Evolutionary conservation across 2,329 filamentous ascomycete species (phyloP).

Genomic region (Trichoderma endophyticum): DNA sequence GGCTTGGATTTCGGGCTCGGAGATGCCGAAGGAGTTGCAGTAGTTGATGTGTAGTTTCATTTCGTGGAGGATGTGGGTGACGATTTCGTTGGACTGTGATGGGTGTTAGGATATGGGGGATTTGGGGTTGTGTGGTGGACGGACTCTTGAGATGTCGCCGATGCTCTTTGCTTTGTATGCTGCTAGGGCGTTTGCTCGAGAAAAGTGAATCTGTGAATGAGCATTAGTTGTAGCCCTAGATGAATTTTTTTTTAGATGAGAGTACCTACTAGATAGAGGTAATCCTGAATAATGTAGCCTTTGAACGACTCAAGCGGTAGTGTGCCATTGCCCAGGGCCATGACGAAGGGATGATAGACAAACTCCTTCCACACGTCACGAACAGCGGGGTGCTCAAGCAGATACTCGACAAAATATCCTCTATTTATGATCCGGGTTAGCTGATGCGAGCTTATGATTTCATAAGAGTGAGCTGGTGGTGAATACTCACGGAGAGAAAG

Average conservation of each 20-base stretch:
- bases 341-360: conserved; percentile 79
- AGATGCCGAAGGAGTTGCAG: conserved; percentile 76
- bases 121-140: conserved; percentile 26
- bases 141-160: conserved; percentile 66
- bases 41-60: conserved; percentile 79
- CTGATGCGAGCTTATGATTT: background rate
- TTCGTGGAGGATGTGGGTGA: conserved; percentile 74
- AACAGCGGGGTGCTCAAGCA: conserved; percentile 74
- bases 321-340: conserved; percentile 69
- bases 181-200: conserved; percentile 78
- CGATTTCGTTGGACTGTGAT: conserved; percentile 51
- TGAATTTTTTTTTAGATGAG: background rate
- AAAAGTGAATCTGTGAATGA: conserved; percentile 68
- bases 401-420: conserved; percentile 78
- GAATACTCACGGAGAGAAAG: conserved; percentile 59
- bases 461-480: too few relatives aligned
- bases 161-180: conserved; percentile 79
- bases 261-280: conserved; percentile 71
- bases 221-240: background rate
- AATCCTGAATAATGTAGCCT: conserved; percentile 87
- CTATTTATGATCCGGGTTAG: conserved; percentile 34
- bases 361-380: conserved; percentile 69
- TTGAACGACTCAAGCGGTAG: conserved; percentile 77
- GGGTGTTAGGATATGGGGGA: background rate
- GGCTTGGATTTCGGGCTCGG: conserved; percentile 66